Base-by-base conservation (phyloP, 2,329 filamentous ascomycete genomes). In the Cladorrhinum sp. region DNA sequence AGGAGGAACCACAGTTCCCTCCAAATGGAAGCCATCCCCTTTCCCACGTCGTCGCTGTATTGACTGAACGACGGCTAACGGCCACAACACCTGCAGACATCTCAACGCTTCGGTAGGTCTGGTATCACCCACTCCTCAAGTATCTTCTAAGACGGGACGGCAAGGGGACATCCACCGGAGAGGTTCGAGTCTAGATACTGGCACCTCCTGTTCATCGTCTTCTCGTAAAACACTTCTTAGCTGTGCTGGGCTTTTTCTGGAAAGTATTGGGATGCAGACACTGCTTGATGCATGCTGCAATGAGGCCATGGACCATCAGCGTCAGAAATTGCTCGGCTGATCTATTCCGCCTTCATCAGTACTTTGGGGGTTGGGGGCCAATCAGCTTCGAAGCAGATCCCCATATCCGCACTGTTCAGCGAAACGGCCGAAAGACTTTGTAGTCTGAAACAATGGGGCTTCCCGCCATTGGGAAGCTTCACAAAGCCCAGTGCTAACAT, bases 371-470 rank as follows among this genome's bases (percentile, higher is more conserved):
- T 38, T 25, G 25, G 38, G 50, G 53, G 50, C 65, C 64, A 67
- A 67, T 67, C 62, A 61, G n/a, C 18, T 22, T 16, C 10, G 41
- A 45, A 4, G 18, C 49, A 51, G 18, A 52, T 49, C 32, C 50
- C 61, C 64, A 41, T 51, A 55, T 61, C 57, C 68, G 65, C 55
- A 20, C 13, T 50, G 53, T 52, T 52, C 58, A 53, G 58, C 20
- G 63, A 63, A 69, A 70, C 68, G 68, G 67, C 68, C 68, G 68
- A 69, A 68, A 69, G 67, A 61, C 60, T 29, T 59, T 64, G 53
- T 53, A 57, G 66, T 69, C 66, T 75, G 70, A 72, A 69, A 72
- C 68, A 70, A 70, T 58, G 58, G 65, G 62, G 62, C 53, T 52
- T 64, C 49, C 58, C 61, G 61, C 60, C 29, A 58, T 53, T 55